A percentile compares a stretch with the other conserved stretches of the same genome.
Evolutionary conservation across 75 land plant genomes (phyloP).

Genomic region (Gnetum montanum): DNA sequence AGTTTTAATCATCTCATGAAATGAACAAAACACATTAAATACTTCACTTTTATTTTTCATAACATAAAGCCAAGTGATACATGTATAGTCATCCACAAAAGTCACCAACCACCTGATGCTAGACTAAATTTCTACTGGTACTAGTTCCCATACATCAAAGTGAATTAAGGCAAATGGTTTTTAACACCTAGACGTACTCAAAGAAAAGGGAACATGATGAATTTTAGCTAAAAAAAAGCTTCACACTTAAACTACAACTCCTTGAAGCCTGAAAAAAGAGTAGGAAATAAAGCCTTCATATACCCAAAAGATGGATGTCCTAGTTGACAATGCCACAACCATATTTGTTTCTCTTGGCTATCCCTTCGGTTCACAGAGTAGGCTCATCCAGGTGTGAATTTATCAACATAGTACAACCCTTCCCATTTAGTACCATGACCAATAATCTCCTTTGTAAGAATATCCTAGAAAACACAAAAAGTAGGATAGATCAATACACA

Average conservation of each 20-base stretch:
- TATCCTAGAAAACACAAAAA: slow-evolving; percentile 16
- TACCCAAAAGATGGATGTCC: slow-evolving; percentile 21
- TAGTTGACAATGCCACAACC: slow-evolving; percentile 13
- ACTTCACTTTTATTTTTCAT: slow-evolving; percentile 16
- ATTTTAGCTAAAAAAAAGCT: slow-evolving; percentile 16
- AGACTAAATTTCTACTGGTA: slow-evolving; percentile 2
- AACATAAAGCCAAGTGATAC: slow-evolving; percentile 18
- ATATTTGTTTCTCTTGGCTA: slow-evolving; percentile 7
- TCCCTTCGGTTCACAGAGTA: neutral
- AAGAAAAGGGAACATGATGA: slow-evolving; percentile 7
- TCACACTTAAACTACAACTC: slow-evolving; percentile 12
- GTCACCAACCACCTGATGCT: slow-evolving; percentile 12
- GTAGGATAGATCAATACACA: slow-evolving; percentile 9
- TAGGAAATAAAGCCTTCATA: slow-evolving; percentile 9
- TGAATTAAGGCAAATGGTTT: slow-evolving; percentile 18
- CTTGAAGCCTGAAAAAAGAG: slow-evolving; percentile 3
- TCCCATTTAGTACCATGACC: slow-evolving; percentile 30
- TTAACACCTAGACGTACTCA: slow-evolving; percentile 9
- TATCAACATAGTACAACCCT: slow-evolving; percentile 21
- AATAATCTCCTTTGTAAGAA: slow-evolving; percentile 31
- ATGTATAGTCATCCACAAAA: slow-evolving; percentile 31
- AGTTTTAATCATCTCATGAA: slow-evolving; percentile 10
- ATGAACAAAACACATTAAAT: slow-evolving; percentile 6
- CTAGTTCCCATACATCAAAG: slow-evolving; percentile 23
- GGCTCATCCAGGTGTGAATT: slow-evolving; percentile 8